A percentile compares a stretch with the other conserved stretches of the same genome.
phyloP scores from a whole-genome alignment of 2,329 filamentous ascomycete species.

The Cladophialophora immunda region DNA sequence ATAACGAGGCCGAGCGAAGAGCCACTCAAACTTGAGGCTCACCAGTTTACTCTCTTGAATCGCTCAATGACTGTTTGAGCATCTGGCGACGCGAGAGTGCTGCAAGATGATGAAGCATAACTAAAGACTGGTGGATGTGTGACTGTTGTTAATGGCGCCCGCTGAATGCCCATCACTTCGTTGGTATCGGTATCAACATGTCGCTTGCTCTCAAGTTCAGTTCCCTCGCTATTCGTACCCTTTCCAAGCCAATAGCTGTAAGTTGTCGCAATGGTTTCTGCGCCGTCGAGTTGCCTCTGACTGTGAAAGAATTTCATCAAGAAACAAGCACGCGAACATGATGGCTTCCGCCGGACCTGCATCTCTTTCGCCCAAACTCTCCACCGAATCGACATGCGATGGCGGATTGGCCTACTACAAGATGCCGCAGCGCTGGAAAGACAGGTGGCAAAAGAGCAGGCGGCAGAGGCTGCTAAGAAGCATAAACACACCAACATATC shows the following conservation, averaged over 20 bases:
- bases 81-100: neutral
- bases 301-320: slow-evolving; percentile 69
- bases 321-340: slow-evolving; percentile 72
- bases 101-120: neutral
- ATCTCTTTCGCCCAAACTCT: slow-evolving; percentile 70
- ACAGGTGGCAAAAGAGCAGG: slow-evolving; percentile 58
- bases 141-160: neutral
- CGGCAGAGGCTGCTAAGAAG: slow-evolving; percentile 62
- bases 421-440: slow-evolving; percentile 63
- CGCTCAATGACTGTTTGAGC: neutral
- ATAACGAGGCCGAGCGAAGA: neutral
- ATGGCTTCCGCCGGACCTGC: slow-evolving; percentile 69
- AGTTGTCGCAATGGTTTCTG: slow-evolving; percentile 40
- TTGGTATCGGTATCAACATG: slow-evolving; percentile 30
- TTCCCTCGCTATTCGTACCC: slow-evolving; percentile 69
- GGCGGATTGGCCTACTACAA: slow-evolving; percentile 71
- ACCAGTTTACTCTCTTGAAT: neutral
- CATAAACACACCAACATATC: slow-evolving; percentile 62
- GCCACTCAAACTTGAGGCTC: neutral
- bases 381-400: slow-evolving; percentile 73
- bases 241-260: slow-evolving; percentile 75
- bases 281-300: slow-evolving; percentile 13
- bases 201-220: slow-evolving; percentile 70
- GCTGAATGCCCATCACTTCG: neutral
- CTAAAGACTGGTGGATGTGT: neutral